Base-by-base conservation (phyloP, 805 yeast species). In the Metschnikowia borealis region DNA sequence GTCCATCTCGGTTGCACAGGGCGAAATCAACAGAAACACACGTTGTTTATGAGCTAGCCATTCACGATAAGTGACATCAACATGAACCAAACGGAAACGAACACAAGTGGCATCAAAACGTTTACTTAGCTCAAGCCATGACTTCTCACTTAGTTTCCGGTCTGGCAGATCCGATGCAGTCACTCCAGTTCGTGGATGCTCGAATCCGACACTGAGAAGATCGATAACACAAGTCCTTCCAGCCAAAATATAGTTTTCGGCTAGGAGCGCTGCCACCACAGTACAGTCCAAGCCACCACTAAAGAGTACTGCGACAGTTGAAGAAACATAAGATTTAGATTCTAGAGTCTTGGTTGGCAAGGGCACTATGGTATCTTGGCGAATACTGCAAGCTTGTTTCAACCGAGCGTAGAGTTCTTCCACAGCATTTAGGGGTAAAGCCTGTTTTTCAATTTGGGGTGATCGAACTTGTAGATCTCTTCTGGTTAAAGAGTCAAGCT, bases 271-370 rank as follows among this genome's bases (percentile, higher is more conserved):
- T 0, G 95, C 90, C 21, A 94, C 61, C 0, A 92, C 67, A 0
- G 97, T 85, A 65, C 99, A 94, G 62, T 94, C 99, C 3, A 94
- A 71, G 0, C 99, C 99, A 1, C 99, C 99, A 40, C 97, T 89
- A 62, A 91, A 94, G 32, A 94, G 67, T 0, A 94, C 71, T 0
- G 87, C 86, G 3, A 53, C 13, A 4, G 33, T 36, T 7, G 53
- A 49, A 18, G 42, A 35, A 39, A 84, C 10, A n/a, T 41, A 18
- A 7, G 38, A 20, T n/a, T 10, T 5, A 2, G 34, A 4, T 32
- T 15, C 34, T 14, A 21, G 11, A 6, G 21, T 33, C n/a, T 33
- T n/a, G 3, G 45, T 32, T 7, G 21, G 38, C 4, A 42, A 15
- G 2, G 45, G 45, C 51, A 77, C 77, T 5, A 87, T 84, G 0